Percentiles rank a stretch among this genome's conserved stretches.
Evolutionary conservation across 768 basidiomycete genomes (phyloP).

Genomic region (Lentinula guzmanii): DNA sequence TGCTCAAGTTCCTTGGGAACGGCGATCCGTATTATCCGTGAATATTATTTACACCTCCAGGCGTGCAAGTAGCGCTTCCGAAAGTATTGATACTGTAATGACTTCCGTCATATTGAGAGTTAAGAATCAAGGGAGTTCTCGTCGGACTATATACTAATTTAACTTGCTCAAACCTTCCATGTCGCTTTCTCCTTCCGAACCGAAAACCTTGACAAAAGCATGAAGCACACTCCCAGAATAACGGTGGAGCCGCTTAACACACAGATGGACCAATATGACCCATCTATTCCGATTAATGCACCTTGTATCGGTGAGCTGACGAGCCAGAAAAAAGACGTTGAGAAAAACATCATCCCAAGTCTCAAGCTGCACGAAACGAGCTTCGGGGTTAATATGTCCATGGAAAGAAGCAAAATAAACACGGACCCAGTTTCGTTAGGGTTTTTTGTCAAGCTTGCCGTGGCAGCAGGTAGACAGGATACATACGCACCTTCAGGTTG

Average conservation of each 20-base stretch:
- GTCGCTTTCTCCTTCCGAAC: not conserved
- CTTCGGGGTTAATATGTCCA: not conserved
- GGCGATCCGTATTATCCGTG: too few species aligned
- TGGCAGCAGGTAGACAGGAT: constrained; percentile 4
- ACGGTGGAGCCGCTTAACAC: constrained; percentile 13
- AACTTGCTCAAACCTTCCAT: not conserved
- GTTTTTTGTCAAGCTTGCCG: constrained; percentile 3
- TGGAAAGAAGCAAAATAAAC: not conserved
- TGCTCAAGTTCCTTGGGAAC: too few species aligned
- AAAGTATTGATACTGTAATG: too few species aligned
- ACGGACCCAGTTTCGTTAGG: constrained; percentile 7
- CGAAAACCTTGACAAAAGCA: constrained; percentile 8
- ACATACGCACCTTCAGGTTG: constrained; percentile 1
- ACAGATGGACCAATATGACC: constrained; percentile 10
- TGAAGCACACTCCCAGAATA: constrained; percentile 8
- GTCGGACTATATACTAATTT: too few species aligned
- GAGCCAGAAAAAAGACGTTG: constrained; percentile 14
- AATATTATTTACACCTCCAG: too few species aligned
- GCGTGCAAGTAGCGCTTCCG: too few species aligned
- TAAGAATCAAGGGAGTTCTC: too few species aligned
- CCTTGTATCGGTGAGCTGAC: constrained; percentile 14
- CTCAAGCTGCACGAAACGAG: constrained; percentile 1
- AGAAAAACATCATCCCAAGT: constrained; percentile 13
- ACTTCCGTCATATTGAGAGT: too few species aligned
- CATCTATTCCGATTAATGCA: constrained; percentile 7